A percentile compares a stretch with the other conserved stretches of the same genome.
phyloP scores from a whole-genome alignment of 2,329 filamentous ascomycete genomes.

The Calonectria hawksworthii region DNA sequence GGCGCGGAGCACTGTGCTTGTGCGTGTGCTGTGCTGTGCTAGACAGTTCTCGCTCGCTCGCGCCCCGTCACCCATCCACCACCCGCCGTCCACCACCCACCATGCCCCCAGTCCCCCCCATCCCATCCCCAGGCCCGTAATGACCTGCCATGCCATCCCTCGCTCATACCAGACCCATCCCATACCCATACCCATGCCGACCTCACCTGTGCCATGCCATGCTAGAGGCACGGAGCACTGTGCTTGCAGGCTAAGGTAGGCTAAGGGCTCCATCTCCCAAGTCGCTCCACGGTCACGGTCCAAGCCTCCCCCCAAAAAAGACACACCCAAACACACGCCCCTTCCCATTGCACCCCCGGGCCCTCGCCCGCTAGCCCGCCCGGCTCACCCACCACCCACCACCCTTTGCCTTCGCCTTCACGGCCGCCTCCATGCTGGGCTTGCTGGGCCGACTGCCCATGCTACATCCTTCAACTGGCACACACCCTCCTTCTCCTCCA shows the following conservation, averaged over 20 bases:
- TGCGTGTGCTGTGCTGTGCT: slow-evolving; percentile 4
- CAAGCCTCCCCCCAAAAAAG: slow-evolving; percentile 3
- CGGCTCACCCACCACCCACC: slow-evolving; percentile 7
- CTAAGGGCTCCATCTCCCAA: slow-evolving; percentile 23
- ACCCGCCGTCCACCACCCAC: neutral
- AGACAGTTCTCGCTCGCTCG: slow-evolving; percentile 5
- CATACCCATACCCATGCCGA: slow-evolving; percentile 7
- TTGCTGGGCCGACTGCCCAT: slow-evolving; percentile 10
- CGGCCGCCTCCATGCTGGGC: slow-evolving; percentile 17
- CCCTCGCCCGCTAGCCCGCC: slow-evolving; percentile 1
- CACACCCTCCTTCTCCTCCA: slow-evolving; percentile 41
- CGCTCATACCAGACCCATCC: slow-evolving; percentile 14
- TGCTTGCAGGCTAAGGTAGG: slow-evolving; percentile 7
- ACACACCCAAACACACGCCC: slow-evolving; percentile 14
- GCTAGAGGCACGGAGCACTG: slow-evolving; percentile 9
- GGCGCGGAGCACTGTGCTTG: slow-evolving; percentile 3
- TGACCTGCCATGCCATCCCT: slow-evolving; percentile 12
- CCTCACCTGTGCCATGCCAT: slow-evolving; percentile 19
- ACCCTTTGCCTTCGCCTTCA: slow-evolving; percentile 11
- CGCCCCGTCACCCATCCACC: neutral
- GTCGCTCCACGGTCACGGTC: slow-evolving; percentile 21
- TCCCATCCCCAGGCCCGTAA: slow-evolving; percentile 12
- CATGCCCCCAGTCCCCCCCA: slow-evolving; percentile 6
- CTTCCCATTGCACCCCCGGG: neutral
- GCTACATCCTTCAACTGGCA: slow-evolving; percentile 37